Evolutionary conservation across 129 eudicot species (phyloP).

Genomic region (Smallanthus sonchifolius): DNA sequence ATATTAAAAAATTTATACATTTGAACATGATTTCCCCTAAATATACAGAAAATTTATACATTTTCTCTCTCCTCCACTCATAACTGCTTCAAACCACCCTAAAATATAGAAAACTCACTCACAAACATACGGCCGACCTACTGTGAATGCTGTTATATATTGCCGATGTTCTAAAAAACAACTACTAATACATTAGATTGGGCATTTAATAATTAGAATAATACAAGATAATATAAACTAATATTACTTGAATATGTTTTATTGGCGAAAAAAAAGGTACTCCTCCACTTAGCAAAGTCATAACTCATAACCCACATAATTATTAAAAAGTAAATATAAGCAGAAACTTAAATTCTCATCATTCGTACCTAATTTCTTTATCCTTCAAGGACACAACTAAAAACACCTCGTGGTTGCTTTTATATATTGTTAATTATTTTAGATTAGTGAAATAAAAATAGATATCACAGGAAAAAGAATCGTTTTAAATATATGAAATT

Average conservation of each 20-base stretch:
- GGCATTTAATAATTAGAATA: neutral
- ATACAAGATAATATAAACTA: neutral
- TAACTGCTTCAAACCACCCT: too few relatives aligned
- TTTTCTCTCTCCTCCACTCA: too few relatives aligned
- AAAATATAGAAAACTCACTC: too few relatives aligned
- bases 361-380: slow-evolving; percentile 33
- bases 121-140: too few relatives aligned
- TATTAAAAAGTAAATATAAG: neutral
- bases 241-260: neutral
- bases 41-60: too few relatives aligned
- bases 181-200: neutral
- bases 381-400: slow-evolving; percentile 23
- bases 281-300: slow-evolving; percentile 27
- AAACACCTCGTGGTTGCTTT: neutral
- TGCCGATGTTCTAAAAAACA: too few relatives aligned
- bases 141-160: too few relatives aligned
- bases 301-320: slow-evolving; percentile 34
- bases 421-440: neutral
- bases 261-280: neutral
- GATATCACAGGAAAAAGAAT: neutral
- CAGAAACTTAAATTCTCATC: neutral
- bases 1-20: too few relatives aligned
- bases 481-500: neutral
- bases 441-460: neutral
- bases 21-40: too few relatives aligned